Conservation (phyloP, 2,329 filamentous ascomycete genomes). For the Aureobasidium sp. region DNA sequence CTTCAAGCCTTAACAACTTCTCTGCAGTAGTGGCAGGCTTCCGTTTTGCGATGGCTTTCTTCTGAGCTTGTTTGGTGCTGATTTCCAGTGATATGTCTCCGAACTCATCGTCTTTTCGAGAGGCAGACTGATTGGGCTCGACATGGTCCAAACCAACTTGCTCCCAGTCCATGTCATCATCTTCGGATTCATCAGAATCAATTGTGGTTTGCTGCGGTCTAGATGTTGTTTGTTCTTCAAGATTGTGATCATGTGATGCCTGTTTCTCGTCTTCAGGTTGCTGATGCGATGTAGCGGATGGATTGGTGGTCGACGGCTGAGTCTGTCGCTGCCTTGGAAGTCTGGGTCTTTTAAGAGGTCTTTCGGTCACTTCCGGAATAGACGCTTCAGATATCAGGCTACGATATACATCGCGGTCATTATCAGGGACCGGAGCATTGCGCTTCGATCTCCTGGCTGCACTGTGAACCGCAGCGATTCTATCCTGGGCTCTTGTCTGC, state of each 20-base stretch:
- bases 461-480: slow-evolving; percentile 9
- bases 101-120: slow-evolving; percentile 20
- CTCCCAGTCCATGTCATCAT: slow-evolving; percentile 55
- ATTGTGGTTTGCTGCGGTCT: slow-evolving; percentile 12
- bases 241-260: not conserved
- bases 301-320: not conserved
- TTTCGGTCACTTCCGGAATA: slow-evolving; percentile 4
- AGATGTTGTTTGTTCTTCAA: not conserved
- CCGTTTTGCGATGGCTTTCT: slow-evolving; percentile 30
- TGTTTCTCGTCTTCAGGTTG: not conserved
- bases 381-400: slow-evolving; percentile 14
- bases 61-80: slow-evolving; percentile 25
- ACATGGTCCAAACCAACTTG: slow-evolving; percentile 43
- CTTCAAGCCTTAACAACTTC: slow-evolving; percentile 54
- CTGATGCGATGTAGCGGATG: not conserved
- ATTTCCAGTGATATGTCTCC: slow-evolving; percentile 35
- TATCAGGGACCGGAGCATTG: not conserved
- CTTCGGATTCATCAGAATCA: slow-evolving; percentile 42
- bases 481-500: slow-evolving; percentile 13
- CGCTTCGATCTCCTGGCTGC: not conserved
- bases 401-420: slow-evolving; percentile 12
- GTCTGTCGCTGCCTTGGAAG: not conserved
- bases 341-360: slow-evolving; percentile 12
- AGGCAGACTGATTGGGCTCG: slow-evolving; percentile 16
- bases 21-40: slow-evolving; percentile 49